These are phyloP conservation scores for Aureobasidium subglaciale DNA, from an alignment of 2,329 filamentous ascomycete genomes.

Conservation along the genomic window DNA sequence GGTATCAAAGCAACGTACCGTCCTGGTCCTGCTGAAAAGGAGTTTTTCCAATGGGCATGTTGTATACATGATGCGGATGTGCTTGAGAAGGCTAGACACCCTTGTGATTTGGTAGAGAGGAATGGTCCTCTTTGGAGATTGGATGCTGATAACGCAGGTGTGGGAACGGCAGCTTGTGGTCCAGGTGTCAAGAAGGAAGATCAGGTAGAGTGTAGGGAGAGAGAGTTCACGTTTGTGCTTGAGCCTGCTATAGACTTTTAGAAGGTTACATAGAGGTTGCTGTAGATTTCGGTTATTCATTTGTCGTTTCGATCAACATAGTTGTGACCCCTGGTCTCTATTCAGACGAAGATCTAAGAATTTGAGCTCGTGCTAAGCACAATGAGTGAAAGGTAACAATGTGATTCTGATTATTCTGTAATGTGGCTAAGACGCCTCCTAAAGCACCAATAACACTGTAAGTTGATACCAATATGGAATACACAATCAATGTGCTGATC, in stretches of 20 bases:
- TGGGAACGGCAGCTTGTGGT: constrained; percentile 8
- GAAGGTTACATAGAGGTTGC: not conserved
- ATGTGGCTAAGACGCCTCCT: not conserved
- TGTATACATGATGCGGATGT: constrained; percentile 10
- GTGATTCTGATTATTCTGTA: not conserved
- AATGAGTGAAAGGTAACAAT: too few relatives aligned
- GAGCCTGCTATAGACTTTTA: constrained; percentile 14
- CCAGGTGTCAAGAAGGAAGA: constrained; percentile 5
- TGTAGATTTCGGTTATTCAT: not conserved
- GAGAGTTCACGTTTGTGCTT: constrained; percentile 10
- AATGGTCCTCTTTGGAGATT: not conserved
- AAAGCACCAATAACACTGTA: not conserved
- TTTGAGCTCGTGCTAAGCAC: too few relatives aligned
- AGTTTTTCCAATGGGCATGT: constrained; percentile 12
- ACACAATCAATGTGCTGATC: constrained; percentile 12
- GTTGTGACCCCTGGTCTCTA: too few relatives aligned
- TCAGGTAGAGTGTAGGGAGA: constrained; percentile 10
- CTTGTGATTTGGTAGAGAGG: constrained; percentile 4
- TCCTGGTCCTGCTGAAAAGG: not conserved
- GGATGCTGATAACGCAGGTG: constrained; percentile 13
- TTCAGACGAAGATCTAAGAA: too few relatives aligned
- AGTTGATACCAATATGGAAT: not conserved
- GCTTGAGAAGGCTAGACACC: constrained; percentile 1
- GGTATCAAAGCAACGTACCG: constrained; percentile 27
- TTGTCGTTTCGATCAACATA: too few relatives aligned